phyloP scores from a whole-genome alignment of 2,329 filamentous ascomycete species.

The Colletotrichum sp. region DNA sequence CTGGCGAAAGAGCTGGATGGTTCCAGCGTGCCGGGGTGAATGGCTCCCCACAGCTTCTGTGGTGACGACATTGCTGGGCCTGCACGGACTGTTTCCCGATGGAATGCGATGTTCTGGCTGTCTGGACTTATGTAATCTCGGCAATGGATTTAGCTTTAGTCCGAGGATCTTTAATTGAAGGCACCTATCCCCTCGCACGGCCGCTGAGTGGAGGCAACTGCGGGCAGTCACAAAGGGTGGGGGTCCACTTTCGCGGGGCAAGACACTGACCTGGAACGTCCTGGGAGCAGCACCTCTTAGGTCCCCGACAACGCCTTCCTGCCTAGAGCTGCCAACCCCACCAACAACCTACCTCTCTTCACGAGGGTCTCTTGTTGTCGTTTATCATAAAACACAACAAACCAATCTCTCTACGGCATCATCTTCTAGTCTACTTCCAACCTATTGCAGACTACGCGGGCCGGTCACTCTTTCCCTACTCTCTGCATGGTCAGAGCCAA shows the following conservation, averaged over 20 bases:
- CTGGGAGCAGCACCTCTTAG: not conserved
- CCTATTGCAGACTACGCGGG: not conserved
- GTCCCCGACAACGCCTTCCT: constrained; percentile 3
- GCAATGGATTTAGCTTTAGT: not conserved
- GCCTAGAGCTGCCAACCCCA: constrained; percentile 18
- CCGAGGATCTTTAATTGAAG: not conserved
- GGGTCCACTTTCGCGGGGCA: constrained; percentile 21
- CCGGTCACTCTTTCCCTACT: not conserved
- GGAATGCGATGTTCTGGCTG: not conserved
- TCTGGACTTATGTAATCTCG: not conserved
- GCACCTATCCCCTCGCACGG: not conserved
- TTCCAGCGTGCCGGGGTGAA: constrained; percentile 8
- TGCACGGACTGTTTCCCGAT: not conserved
- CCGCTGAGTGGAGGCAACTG: not conserved
- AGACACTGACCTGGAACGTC: not conserved
- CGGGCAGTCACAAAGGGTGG: not conserved
- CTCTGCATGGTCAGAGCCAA: constrained; percentile 20
- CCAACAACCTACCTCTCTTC: constrained; percentile 12
- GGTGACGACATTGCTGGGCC: constrained; percentile 17
- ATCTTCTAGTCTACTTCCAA: not conserved
- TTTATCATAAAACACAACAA: not conserved
- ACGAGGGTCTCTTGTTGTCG: constrained; percentile 12
- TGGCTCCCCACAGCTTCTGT: constrained; percentile 5
- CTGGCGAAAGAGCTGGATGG: not conserved
- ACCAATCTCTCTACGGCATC: not conserved